Evolutionary conservation across 2,329 filamentous ascomycete species (phyloP).

Genomic region (Mycocentrospora acerina): DNA sequence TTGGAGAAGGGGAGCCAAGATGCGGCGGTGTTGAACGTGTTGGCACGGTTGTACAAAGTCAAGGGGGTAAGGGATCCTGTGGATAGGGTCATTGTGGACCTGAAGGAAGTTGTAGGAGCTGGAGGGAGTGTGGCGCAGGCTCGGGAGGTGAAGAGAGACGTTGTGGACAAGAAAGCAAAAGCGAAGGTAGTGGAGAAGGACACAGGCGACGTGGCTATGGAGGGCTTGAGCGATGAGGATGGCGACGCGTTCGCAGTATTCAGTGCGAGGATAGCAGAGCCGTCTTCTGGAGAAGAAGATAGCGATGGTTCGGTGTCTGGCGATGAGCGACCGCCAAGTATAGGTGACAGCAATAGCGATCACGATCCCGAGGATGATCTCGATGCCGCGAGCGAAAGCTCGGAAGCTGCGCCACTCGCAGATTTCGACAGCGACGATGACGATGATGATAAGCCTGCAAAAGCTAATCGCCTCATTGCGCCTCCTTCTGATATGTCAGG

Average conservation of each 20-base stretch:
- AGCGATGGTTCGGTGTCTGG: slow-evolving; percentile 31
- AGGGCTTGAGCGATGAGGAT: slow-evolving; percentile 30
- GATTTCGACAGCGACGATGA: slow-evolving; percentile 7
- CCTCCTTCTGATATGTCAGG: slow-evolving; percentile 15
- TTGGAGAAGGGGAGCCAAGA: slow-evolving; percentile 45
- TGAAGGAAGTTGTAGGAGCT: slow-evolving; percentile 42
- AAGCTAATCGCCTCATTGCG: slow-evolving; percentile 8
- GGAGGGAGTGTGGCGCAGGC: slow-evolving; percentile 1
- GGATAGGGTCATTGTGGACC: slow-evolving; percentile 46
- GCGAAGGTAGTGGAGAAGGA: slow-evolving; percentile 15
- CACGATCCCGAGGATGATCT: slow-evolving; percentile 22
- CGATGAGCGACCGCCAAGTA: slow-evolving; percentile 33
- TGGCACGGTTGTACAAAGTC: slow-evolving; percentile 61
- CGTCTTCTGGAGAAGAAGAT: slow-evolving; percentile 37
- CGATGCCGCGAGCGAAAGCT: slow-evolving; percentile 15
- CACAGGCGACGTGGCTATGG: slow-evolving; percentile 15
- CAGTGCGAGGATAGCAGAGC: slow-evolving; percentile 43
- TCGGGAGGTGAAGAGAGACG: slow-evolving; percentile 8
- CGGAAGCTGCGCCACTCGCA: slow-evolving; percentile 5
- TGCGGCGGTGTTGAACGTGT: slow-evolving; percentile 57
- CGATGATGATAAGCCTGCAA: neutral
- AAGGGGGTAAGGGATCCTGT: slow-evolving; percentile 59
- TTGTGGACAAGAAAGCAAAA: slow-evolving; percentile 19
- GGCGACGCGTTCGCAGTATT: slow-evolving; percentile 39
- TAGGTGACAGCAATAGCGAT: slow-evolving; percentile 29